Percentiles rank a stretch among this genome's conserved stretches.
These are phyloP conservation scores for Erodium chrysanthum DNA, from an alignment of 441 rosid species.

Conservation along the genomic window DNA sequence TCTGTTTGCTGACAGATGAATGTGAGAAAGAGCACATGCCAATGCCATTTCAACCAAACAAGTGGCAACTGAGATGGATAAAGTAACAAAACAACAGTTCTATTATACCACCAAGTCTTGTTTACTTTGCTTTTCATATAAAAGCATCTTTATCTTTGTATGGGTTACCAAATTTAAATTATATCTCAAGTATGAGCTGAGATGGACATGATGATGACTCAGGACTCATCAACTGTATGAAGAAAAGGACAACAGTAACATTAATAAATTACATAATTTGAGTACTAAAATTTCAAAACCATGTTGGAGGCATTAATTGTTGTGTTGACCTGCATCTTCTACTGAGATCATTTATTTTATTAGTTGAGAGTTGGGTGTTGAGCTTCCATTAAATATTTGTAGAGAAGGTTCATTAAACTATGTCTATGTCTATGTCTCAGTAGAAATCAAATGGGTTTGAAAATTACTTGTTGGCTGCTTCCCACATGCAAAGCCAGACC, in stretches of 20 bases:
- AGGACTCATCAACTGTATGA: not conserved
- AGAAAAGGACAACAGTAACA: conserved; percentile 3
- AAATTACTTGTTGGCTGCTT: conserved; percentile 13
- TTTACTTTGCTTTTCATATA: conserved; percentile 9
- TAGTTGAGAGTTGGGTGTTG: conserved; percentile 15
- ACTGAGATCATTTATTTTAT: conserved; percentile 21
- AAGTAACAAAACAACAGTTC: not conserved
- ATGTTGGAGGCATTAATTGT: not conserved
- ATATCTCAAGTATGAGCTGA: not conserved
- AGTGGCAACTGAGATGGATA: not conserved
- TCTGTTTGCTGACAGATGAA: not conserved
- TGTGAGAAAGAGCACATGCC: not conserved
- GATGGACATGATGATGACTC: not conserved
- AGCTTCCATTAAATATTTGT: conserved; percentile 11
- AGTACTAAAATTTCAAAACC: not conserved
- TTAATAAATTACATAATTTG: not conserved
- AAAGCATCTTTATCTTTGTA: conserved; percentile 9
- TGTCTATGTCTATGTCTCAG: conserved; percentile 14
- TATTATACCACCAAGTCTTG: not conserved
- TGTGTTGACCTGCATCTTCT: conserved; percentile 4
- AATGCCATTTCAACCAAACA: conserved; percentile 10
- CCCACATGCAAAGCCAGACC: conserved; percentile 26
- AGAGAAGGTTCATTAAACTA: conserved; percentile 20
- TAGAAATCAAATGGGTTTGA: conserved; percentile 3
- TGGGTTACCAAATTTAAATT: conserved; percentile 16